Evolutionary conservation across 78 protist species (phyloP).

Genomic region (Chrysochromulina tobinii): DNA sequence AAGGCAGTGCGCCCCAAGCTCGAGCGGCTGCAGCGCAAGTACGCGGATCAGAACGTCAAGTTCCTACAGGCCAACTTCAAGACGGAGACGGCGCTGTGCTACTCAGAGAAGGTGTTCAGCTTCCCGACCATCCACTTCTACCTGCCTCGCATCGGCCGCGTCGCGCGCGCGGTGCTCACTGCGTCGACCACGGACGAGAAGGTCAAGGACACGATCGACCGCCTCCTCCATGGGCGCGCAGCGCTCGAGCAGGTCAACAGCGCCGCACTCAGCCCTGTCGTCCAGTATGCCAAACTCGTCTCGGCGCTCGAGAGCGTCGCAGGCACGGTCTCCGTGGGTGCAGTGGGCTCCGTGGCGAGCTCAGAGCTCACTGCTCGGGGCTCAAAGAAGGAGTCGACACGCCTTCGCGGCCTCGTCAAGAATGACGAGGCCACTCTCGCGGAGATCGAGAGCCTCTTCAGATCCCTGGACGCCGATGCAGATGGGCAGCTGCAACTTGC

Average conservation of each 20-base stretch:
- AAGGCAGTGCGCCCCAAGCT: not conserved
- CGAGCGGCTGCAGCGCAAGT: not conserved
- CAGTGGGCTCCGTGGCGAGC: too few relatives aligned
- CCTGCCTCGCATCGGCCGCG: not conserved
- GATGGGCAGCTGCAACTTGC: too few relatives aligned
- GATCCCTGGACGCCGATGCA: too few relatives aligned
- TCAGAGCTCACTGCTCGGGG: too few relatives aligned
- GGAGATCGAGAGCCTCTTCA: too few relatives aligned
- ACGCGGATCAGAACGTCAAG: not conserved
- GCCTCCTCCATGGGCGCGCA: not conserved
- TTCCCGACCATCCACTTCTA: not conserved
- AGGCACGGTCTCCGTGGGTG: not conserved
- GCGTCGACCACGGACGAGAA: not conserved
- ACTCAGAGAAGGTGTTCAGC: not conserved
- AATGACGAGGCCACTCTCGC: too few relatives aligned
- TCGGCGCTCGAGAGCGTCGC: not conserved
- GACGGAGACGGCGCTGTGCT: not conserved
- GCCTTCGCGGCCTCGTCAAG: too few relatives aligned
- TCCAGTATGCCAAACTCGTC: not conserved
- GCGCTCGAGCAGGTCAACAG: not conserved
- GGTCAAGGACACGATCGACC: not conserved
- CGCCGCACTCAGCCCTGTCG: not conserved
- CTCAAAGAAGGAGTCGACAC: too few relatives aligned
- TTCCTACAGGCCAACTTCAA: not conserved
- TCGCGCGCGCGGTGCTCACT: not conserved